Evolutionary conservation across 495 filamentous ascomycete genomes (phyloP).

Genomic region (Lasiosphaeria hispida): DNA sequence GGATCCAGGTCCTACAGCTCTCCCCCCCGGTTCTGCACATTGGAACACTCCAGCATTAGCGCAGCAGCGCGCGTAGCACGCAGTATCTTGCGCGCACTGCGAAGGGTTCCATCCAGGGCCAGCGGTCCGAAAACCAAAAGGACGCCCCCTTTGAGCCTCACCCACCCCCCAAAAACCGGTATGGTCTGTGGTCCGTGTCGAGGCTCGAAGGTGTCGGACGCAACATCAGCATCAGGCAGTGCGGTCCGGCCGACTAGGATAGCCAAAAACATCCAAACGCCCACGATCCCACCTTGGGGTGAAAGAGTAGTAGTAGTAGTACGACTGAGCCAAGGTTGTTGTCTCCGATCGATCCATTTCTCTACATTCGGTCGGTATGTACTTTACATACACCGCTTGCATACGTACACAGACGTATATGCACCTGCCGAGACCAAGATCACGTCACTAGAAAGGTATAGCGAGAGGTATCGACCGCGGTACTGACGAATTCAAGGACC

Average conservation of each 20-base stretch:
- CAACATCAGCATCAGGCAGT: not conserved
- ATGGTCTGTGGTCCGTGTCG: not conserved
- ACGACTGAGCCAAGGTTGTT: too few relatives aligned
- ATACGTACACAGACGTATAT: not conserved
- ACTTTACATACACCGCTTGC: not conserved
- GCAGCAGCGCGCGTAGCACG: not conserved
- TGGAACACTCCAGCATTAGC: too few relatives aligned
- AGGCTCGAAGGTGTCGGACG: not conserved
- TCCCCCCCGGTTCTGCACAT: not conserved
- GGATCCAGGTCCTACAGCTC: slow-evolving; percentile 10
- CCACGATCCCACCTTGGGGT: not conserved
- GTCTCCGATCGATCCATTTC: not conserved
- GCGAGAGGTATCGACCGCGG: too few relatives aligned
- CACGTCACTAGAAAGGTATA: too few relatives aligned
- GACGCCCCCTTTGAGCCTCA: not conserved
- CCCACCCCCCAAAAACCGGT: not conserved
- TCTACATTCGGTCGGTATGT: not conserved
- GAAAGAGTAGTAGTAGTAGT: too few relatives aligned
- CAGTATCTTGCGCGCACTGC: not conserved
- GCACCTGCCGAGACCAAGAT: not conserved
- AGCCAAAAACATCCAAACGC: too few relatives aligned
- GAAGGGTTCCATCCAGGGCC: slow-evolving; percentile 25
- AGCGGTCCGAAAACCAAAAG: slow-evolving; percentile 25
- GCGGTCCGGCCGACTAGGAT: not conserved
- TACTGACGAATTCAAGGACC: too few relatives aligned